These are phyloP conservation scores for Rhizopus delemar DNA, from an alignment of 371 early-diverging fungal genomes.

Conservation along the genomic window DNA sequence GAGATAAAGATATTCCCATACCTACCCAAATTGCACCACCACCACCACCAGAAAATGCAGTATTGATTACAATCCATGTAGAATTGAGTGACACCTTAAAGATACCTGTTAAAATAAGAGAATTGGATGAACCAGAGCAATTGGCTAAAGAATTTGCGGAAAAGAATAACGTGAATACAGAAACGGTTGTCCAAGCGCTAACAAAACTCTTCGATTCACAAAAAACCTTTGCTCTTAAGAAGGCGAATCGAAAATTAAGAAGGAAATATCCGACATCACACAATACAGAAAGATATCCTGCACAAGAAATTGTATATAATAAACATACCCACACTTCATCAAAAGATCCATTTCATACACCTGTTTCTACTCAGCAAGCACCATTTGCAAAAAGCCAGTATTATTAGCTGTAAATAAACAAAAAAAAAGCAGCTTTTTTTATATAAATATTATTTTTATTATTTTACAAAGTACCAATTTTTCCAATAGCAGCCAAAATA, in stretches of 20 bases:
- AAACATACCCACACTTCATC: background rate
- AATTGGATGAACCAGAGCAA: constrained; percentile 23
- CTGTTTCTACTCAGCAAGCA: background rate
- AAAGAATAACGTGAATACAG: constrained; percentile 12
- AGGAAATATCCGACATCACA: background rate
- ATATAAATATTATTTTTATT: background rate
- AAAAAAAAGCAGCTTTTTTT: too few relatives aligned
- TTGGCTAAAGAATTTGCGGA: constrained; percentile 21
- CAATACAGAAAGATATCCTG: background rate
- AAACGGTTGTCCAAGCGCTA: constrained; percentile 14
- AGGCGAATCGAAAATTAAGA: constrained; percentile 13
- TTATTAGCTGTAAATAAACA: background rate
- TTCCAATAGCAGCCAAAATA: constrained; percentile 76
- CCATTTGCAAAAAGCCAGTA: constrained; percentile 1
- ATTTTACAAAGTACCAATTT: constrained; percentile 38
- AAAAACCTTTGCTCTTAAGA: constrained; percentile 17
- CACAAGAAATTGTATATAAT: background rate
- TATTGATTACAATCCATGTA: constrained; percentile 7
- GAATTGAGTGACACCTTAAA: constrained; percentile 17
- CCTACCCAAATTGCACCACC: background rate
- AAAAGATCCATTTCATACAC: background rate
- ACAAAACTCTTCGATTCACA: constrained; percentile 19
- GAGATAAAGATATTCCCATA: background rate
- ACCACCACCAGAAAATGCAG: background rate
- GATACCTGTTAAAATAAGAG: constrained; percentile 12